Evolutionary conservation across 352 stramenopile genomes (phyloP).

Genomic region (Globisporangium apiculatum): DNA sequence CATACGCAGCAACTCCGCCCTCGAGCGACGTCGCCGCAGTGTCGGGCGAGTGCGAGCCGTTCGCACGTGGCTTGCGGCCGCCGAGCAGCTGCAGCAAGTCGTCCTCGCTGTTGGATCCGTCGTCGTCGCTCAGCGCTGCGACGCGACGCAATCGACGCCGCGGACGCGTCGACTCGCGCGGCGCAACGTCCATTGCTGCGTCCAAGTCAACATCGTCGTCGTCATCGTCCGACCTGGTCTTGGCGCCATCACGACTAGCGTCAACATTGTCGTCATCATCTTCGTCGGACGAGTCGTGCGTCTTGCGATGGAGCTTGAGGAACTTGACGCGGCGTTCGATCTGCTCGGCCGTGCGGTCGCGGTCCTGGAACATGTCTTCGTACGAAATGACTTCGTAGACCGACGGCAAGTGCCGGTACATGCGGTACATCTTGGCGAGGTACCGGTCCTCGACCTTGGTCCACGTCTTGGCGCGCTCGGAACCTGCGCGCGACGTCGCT

Average conservation of each 20-base stretch:
- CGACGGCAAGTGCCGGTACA: slow-evolving; percentile 73
- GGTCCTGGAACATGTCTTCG: slow-evolving; percentile 88
- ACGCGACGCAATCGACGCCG: slow-evolving; percentile 42
- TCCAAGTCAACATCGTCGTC: slow-evolving; percentile 4
- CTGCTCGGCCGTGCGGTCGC: slow-evolving; percentile 73
- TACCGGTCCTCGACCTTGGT: slow-evolving; percentile 80
- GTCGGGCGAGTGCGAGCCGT: not conserved
- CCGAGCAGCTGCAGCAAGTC: slow-evolving; percentile 19
- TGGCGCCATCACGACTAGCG: not conserved
- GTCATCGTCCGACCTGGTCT: not conserved
- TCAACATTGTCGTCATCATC: slow-evolving; percentile 16
- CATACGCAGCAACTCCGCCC: no score
- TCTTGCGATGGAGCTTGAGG: slow-evolving; percentile 71
- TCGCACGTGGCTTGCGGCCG: not conserved
- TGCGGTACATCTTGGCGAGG: slow-evolving; percentile 68
- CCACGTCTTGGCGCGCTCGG: slow-evolving; percentile 70
- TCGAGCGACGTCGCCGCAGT: not conserved
- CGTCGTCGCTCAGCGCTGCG: slow-evolving; percentile 32
- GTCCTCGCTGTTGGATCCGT: slow-evolving; percentile 35
- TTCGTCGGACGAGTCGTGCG: slow-evolving; percentile 61
- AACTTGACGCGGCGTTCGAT: slow-evolving; percentile 82
- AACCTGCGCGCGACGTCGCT: slow-evolving; percentile 12
- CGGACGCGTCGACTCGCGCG: slow-evolving; percentile 23
- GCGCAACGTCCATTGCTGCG: no score
- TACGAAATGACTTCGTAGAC: slow-evolving; percentile 87